These are phyloP conservation scores for Lepidium aucheri DNA, from an alignment of 345 rosid species.

Conservation along the genomic window DNA sequence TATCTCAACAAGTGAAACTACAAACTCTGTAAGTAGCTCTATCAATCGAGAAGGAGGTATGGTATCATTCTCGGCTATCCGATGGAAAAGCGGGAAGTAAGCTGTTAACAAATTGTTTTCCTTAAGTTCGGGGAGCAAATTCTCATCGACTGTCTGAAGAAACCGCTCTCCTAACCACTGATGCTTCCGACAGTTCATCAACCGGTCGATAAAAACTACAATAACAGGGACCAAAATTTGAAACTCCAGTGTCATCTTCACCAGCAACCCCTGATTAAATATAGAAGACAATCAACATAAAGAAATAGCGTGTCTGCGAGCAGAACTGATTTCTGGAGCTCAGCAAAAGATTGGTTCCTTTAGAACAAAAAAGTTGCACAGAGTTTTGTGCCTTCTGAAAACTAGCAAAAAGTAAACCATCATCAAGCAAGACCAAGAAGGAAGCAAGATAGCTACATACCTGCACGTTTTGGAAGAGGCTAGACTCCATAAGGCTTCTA, in stretches of 20 bases:
- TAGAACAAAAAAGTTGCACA: slow-evolving; percentile 1
- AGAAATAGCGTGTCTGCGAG: neutral
- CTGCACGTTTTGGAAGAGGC: slow-evolving; percentile 58
- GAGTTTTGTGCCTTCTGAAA: slow-evolving; percentile 4
- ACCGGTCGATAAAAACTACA: slow-evolving; percentile 59
- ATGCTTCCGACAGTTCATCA: slow-evolving; percentile 69
- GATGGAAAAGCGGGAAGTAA: slow-evolving; percentile 67
- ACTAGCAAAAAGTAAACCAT: neutral
- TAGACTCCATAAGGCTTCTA: slow-evolving; percentile 46
- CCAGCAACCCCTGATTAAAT: slow-evolving; percentile 61
- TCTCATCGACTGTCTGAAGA: slow-evolving; percentile 68
- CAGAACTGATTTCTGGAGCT: neutral
- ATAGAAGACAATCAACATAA: slow-evolving; percentile 19
- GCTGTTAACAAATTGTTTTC: slow-evolving; percentile 50
- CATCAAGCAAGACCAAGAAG: slow-evolving; percentile 13
- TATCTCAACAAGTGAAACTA: slow-evolving; percentile 55
- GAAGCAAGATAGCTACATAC: slow-evolving; percentile 29
- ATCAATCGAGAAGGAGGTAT: slow-evolving; percentile 69
- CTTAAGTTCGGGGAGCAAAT: slow-evolving; percentile 54
- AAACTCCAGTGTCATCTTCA: slow-evolving; percentile 57
- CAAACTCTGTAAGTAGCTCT: slow-evolving; percentile 56
- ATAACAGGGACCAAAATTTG: slow-evolving; percentile 66
- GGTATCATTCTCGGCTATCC: slow-evolving; percentile 63
- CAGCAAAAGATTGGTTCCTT: neutral
- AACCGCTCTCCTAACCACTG: slow-evolving; percentile 69